Evolutionary conservation across 805 yeast genomes (phyloP).

Genomic region (Kodamaea nitidulidarum): DNA sequence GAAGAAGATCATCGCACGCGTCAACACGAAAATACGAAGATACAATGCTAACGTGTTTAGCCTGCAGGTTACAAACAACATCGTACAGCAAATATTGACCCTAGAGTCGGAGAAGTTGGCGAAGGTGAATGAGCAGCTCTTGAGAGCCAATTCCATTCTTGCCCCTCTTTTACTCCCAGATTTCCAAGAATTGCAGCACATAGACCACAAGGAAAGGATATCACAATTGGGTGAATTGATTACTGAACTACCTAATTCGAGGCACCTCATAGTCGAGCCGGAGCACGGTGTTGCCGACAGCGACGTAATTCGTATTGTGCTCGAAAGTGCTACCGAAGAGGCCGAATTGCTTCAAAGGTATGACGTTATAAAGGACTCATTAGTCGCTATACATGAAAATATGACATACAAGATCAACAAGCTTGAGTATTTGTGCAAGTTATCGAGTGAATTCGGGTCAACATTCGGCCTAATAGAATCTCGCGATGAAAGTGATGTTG

Average conservation of each 20-base stretch:
- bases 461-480: constrained; percentile 1
- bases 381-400: constrained; percentile 16
- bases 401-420: constrained; percentile 29
- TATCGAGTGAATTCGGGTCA: constrained; percentile 11
- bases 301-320: not conserved
- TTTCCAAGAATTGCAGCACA: constrained; percentile 13
- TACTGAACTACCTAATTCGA: constrained; percentile 31
- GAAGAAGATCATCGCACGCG: constrained; percentile 19
- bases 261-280: constrained; percentile 21
- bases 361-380: constrained; percentile 15
- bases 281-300: constrained; percentile 6
- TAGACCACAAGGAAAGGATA: constrained; percentile 11
- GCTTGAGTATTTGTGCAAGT: constrained; percentile 21
- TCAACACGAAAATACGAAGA: constrained; percentile 22
- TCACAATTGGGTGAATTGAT: constrained; percentile 23
- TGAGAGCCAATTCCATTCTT: constrained; percentile 17
- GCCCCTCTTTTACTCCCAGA: constrained; percentile 29
- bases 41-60: constrained; percentile 26
- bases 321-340: not conserved
- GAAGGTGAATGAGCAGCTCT: constrained; percentile 25
- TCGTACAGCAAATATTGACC: constrained; percentile 34
- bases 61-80: constrained; percentile 31
- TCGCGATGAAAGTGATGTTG: constrained; percentile 19
- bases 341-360: constrained; percentile 14
- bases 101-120: constrained; percentile 27